Percentiles rank a stretch among this genome's conserved stretches.
Conservation (phyloP, 257 asterid genomes). For the Capsicum rhomboideum region DNA sequence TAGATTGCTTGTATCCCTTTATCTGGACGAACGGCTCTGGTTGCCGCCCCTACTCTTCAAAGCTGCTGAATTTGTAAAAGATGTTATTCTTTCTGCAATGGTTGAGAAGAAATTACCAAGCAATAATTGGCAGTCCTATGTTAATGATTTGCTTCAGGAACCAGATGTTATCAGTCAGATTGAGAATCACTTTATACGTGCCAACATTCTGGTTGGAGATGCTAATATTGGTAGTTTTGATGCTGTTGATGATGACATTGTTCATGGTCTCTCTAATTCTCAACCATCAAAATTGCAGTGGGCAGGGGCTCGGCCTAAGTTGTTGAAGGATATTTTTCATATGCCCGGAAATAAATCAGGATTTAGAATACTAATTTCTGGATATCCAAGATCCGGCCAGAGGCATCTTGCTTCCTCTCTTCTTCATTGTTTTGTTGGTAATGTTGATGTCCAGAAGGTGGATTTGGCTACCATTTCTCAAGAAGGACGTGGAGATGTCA, state of each 20-base stretch:
- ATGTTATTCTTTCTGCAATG: constrained; percentile 48
- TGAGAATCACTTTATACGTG: constrained; percentile 46
- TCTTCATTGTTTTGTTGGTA: constrained; percentile 84
- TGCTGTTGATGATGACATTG: constrained; percentile 25
- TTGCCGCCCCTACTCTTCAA: constrained; percentile 63
- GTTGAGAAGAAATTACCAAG: constrained; percentile 30
- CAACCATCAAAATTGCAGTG: constrained; percentile 41
- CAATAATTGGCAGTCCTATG: constrained; percentile 73
- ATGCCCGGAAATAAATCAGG: constrained; percentile 49
- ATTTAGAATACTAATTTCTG: constrained; percentile 74
- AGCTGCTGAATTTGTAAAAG: constrained; percentile 57
- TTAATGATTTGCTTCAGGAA: constrained; percentile 63
- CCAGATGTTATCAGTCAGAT: constrained; percentile 45
- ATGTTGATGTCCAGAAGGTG: constrained; percentile 71
- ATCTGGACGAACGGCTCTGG: constrained; percentile 70
- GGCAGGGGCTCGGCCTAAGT: constrained; percentile 41
- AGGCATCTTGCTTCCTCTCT: constrained; percentile 92
- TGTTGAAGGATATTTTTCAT: constrained; percentile 27
- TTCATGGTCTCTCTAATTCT: constrained; percentile 27
- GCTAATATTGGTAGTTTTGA: constrained; percentile 22
- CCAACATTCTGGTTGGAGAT: constrained; percentile 45
- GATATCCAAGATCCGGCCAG: constrained; percentile 82
- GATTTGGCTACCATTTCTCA: constrained; percentile 85
- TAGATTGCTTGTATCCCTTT: constrained; percentile 51
- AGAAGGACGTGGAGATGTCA: constrained; percentile 94